These are phyloP conservation scores for Ophiostoma tasmaniense DNA, from an alignment of 2,329 filamentous ascomycete genomes.

Conservation along the genomic window DNA sequence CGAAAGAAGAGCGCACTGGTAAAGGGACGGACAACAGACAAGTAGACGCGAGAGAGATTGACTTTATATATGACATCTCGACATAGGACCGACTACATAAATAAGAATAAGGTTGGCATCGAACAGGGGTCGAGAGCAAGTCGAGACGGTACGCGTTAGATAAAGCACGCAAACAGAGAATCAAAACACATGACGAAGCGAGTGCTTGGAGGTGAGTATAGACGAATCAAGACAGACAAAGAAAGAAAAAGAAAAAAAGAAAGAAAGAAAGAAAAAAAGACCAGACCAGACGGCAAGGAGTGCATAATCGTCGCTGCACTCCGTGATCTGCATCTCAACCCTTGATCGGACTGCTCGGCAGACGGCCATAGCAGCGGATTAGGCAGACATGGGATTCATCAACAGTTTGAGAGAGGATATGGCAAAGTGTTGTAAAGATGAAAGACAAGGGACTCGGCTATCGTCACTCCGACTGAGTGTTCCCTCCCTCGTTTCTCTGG, in stretches of 20 bases:
- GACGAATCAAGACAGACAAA: no score
- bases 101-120: background rate
- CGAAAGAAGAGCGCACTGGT: conserved; percentile 13
- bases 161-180: conserved; percentile 7
- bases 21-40: conserved; percentile 9
- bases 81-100: background rate
- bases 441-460: background rate
- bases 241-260: no score
- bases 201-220: background rate
- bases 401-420: background rate
- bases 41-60: background rate
- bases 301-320: background rate
- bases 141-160: conserved; percentile 13
- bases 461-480: background rate
- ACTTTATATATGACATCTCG: background rate
- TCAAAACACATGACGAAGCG: conserved; percentile 13
- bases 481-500: background rate
- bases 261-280: no score
- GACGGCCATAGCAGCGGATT: background rate
- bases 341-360: background rate
- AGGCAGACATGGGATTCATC: background rate
- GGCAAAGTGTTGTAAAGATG: background rate
- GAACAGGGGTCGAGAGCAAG: conserved; percentile 6
- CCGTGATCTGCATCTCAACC: background rate
- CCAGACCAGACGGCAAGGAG: background rate